Conservation (phyloP, 768 basidiomycete genomes). For the Macrolepiota albuminosa region DNA sequence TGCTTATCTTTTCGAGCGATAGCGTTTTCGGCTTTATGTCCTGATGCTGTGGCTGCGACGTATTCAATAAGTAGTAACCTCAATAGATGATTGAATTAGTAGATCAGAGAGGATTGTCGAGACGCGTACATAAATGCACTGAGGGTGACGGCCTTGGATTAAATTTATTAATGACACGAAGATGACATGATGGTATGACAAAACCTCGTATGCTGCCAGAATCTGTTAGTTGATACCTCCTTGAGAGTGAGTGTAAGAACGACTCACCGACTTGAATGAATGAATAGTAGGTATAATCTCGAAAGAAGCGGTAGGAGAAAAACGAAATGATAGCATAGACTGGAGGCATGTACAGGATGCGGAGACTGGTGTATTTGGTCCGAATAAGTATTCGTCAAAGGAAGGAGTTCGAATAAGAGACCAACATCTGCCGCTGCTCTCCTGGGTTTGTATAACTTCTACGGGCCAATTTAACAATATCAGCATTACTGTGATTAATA, state of each 20-base stretch:
- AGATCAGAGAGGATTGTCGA: neutral
- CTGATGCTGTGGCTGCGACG: conserved; percentile 66
- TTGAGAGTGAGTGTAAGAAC: neutral
- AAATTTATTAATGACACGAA: neutral
- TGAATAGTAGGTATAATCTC: conserved; percentile 57
- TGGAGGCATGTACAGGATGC: conserved; percentile 81
- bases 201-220: conserved; percentile 61
- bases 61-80: conserved; percentile 82
- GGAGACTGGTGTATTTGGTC: conserved; percentile 38
- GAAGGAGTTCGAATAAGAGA: conserved; percentile 8
- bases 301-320: conserved; percentile 81
- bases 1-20: conserved; percentile 78
- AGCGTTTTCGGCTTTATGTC: conserved; percentile 59
- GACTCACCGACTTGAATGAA: conserved; percentile 39
- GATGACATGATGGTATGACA: neutral
- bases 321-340: conserved; percentile 82
- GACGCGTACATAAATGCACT: conserved; percentile 78
- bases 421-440: conserved; percentile 81
- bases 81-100: neutral
- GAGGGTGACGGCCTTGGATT: conserved; percentile 63
- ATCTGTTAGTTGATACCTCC: neutral
- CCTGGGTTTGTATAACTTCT: conserved; percentile 68
- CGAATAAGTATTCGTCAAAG: neutral
- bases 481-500: neutral
- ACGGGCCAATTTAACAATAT: conserved; percentile 3